Evolutionary conservation across 805 yeast species (phyloP).

Genomic region (Blastobotrys terrestris): DNA sequence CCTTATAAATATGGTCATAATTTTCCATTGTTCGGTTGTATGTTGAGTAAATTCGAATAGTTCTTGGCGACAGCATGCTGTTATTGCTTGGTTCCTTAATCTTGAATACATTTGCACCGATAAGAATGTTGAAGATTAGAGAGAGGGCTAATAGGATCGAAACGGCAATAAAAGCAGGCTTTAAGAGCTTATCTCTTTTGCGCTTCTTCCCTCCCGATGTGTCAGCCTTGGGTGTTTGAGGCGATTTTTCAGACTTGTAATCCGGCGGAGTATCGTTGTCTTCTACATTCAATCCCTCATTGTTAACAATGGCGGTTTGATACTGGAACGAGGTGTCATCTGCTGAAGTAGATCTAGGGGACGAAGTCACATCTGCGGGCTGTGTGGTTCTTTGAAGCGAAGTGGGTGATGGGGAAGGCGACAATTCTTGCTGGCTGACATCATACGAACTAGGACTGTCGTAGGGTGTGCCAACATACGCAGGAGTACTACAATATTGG

Average conservation of each 20-base stretch:
- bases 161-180: background rate
- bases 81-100: background rate
- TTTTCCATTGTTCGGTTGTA: background rate
- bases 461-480: background rate
- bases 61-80: background rate
- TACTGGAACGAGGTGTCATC: background rate
- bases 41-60: background rate
- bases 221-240: background rate
- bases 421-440: background rate
- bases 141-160: background rate
- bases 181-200: background rate
- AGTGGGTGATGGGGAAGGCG: background rate
- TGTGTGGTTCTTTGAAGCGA: background rate
- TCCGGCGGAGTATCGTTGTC: background rate
- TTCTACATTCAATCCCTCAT: no score
- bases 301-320: background rate
- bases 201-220: background rate
- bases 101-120: background rate
- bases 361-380: no score
- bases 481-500: background rate
- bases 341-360: background rate
- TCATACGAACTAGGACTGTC: background rate
- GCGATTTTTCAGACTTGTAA: background rate
- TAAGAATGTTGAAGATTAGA: background rate
- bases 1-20: background rate